Conservation (phyloP, 768 basidiomycete species). For the Collybiopsis confluens region DNA sequence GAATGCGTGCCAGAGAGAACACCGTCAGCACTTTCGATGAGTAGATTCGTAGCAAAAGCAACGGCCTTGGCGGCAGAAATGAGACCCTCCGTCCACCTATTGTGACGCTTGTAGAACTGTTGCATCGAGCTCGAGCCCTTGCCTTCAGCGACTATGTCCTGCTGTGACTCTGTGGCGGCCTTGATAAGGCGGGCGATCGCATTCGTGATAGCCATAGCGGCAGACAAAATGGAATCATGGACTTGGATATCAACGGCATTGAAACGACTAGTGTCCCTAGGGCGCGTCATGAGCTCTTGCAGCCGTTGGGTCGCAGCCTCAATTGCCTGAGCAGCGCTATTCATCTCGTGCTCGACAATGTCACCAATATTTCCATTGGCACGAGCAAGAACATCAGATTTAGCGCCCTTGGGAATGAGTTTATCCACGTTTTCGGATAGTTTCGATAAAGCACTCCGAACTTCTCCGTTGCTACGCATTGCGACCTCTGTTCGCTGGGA, state of each 20-base stretch:
- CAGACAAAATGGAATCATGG: conserved; percentile 93
- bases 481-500: conserved; percentile 80
- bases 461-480: conserved; percentile 84
- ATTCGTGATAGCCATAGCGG: conserved; percentile 92
- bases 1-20: conserved; percentile 96
- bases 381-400: conserved; percentile 61
- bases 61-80: conserved; percentile 98
- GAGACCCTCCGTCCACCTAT: conserved; percentile 98
- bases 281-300: conserved; percentile 87
- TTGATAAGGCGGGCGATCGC: conserved; percentile 93
- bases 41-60: conserved; percentile 90
- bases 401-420: conserved; percentile 80
- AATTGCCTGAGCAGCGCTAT: conserved; percentile 87
- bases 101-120: conserved; percentile 99
- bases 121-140: conserved; percentile 88
- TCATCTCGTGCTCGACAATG: conserved; percentile 96
- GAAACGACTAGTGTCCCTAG: conserved; percentile 82
- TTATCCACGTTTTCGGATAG: conserved; percentile 85
- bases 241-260: conserved; percentile 92
- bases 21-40: conserved; percentile 97
- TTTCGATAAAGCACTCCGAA: conserved; percentile 75
- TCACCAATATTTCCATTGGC: conserved; percentile 93
- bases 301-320: conserved; percentile 88
- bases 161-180: conserved; percentile 96
- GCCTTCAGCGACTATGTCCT: conserved; percentile 96